Evolutionary conservation across 2,329 filamentous ascomycete species (phyloP).

Genomic region (Colletotrichum gigasporum): DNA sequence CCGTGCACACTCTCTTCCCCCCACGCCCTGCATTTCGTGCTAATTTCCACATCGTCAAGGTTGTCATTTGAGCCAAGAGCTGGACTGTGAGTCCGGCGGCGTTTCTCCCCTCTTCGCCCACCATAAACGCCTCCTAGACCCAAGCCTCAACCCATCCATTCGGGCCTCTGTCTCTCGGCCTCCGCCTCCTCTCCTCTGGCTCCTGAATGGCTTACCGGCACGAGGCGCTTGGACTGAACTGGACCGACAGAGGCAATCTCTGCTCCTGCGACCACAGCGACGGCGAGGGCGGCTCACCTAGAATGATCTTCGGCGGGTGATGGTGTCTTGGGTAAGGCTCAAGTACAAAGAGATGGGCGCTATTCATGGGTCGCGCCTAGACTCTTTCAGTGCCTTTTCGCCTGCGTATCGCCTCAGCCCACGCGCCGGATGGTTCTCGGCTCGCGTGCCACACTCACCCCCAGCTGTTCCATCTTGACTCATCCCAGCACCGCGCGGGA

Average conservation of each 20-base stretch:
- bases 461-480: not conserved
- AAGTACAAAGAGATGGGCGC: slow-evolving; percentile 2
- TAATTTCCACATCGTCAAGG: slow-evolving; percentile 21
- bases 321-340: slow-evolving; percentile 8
- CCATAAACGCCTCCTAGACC: not conserved
- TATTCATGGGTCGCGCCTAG: slow-evolving; percentile 3
- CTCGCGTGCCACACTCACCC: not conserved
- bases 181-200: not conserved
- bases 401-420: not conserved
- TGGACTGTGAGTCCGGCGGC: not conserved
- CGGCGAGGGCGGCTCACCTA: slow-evolving; percentile 6
- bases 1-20: not conserved
- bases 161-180: not conserved
- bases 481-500: not conserved
- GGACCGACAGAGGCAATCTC: not conserved
- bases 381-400: not conserved
- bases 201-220: not conserved
- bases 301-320: not conserved
- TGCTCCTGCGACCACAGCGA: not conserved
- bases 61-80: slow-evolving; percentile 1
- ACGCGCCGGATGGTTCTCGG: not conserved
- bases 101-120: not conserved
- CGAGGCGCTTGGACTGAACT: not conserved
- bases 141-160: slow-evolving; percentile 3
- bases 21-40: not conserved